Base-by-base conservation (phyloP, 345 rosid species). In the Dipteronia dyeriana region DNA sequence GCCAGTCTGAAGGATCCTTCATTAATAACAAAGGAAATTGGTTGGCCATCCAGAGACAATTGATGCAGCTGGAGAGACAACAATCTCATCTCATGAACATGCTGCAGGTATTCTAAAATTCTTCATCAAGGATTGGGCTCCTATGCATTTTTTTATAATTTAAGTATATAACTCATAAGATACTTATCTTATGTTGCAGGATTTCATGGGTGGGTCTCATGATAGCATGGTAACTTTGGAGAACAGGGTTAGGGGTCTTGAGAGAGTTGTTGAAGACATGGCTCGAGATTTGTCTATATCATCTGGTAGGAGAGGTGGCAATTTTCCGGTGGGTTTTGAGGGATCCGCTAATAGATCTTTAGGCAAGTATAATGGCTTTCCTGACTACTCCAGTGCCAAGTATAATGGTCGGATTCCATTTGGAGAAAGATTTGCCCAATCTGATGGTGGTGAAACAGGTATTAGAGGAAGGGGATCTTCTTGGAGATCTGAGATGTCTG, bases 191-290 rank as follows among this genome's bases (percentile, higher is more conserved):
- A 23, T 64, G 34, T 73, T 87, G 82, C 87, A 96, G 92, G 99
- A 97, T 79, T 94, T 94, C 80, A 97, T 97, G 92, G 99, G 99
- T 68, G 98, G 99, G 41, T 97, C 99, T 80, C 97, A 90, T 81
- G 85, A 91, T 80, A 90, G 97, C 90, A 97, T 94, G 97, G 78
- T 91, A 75, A 92, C 97, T 34, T 83, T 94, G 78, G 97, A 97
- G 80, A 90, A 91, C 86, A 89, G 99, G 77, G 98, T 92, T 59
- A 90, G 95, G 84, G 98, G 94, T 75, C 97, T 97, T 78, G 99
- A 94, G 90, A 91, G 98, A 88, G 85, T 90, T 84, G 94, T 97
- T 68, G 96, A 97, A 87, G 97, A 88, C 78, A 91, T 97, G 97
- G 98, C 92, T 19, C 86, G 89, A 75, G 97, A 94, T 89, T 89